Evolutionary conservation across 2,329 filamentous ascomycete species (phyloP), one percentile per base, ranked within the genome.

Genomic region (Ascochyta rabiei): DNA sequence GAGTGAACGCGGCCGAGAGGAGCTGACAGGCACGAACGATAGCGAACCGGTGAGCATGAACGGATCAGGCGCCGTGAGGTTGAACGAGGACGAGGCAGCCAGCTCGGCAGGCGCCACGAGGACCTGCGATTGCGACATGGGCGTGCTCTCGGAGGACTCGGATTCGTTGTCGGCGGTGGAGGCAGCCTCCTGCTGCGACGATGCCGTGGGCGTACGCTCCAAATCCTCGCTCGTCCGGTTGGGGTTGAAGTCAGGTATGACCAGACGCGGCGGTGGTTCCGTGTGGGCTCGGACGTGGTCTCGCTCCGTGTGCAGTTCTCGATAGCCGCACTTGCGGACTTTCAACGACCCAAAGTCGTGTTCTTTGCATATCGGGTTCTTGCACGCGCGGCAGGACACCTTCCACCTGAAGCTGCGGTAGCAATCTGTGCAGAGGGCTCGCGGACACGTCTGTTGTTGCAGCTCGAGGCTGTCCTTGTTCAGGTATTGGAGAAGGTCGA

Each of bases 321-420:
- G 76, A 61, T 80, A 85, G 16, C 83, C 83, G 63, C 83, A 86
- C 43, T 84, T 83, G 33, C 82, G 76, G 24, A 84, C 75, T 48
- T 83, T 82, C 18, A 84, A 74, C 13, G 79, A 82, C 23, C 82
- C 79, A 39, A 86, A 79, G 60, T 86, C 83, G 66, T 86, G 83
- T 61, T 85, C 83, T 61, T 84, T 83, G 69, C 83, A 86, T 23
- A 86, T 72, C 2, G 82, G 78, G 48, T 78, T 82, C 35, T 82
- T 82, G 72, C 83, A 86, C 38, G 76, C 78, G 62, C 82, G 81
- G 68, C 83, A 86, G 34, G 81, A 78, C n/a, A 85, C 79, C 62
- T 83, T 84, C 83, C 83, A 86, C 42, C 81, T 78, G 41, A 82
- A 80, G n/a, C 80, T 81, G 26, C 80, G 77, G 59, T 84, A 83